These are phyloP conservation scores for Myxozyma vanderwaltii DNA, from an alignment of 805 yeast genomes.

Conservation along the genomic window DNA sequence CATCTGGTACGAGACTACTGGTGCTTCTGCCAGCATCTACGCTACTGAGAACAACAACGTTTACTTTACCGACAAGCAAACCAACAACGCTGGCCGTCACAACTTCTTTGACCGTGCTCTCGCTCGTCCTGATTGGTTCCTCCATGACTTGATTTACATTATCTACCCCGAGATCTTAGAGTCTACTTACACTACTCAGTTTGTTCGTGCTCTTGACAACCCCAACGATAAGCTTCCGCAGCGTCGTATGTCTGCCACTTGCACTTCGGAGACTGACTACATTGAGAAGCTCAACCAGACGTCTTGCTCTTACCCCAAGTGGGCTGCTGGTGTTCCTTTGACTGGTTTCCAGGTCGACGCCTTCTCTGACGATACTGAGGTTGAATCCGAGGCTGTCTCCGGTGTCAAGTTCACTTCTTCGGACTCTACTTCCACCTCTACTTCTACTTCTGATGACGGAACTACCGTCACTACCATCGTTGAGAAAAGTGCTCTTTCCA, in stretches of 20 bases:
- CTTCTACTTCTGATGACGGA: not conserved
- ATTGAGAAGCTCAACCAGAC: constrained; percentile 9
- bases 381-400: constrained; percentile 12
- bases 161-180: not conserved
- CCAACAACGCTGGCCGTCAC: constrained; percentile 8
- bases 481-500: constrained; percentile 4
- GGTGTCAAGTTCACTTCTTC: constrained; percentile 8
- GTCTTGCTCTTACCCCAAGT: constrained; percentile 13
- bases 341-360: constrained; percentile 12
- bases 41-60: constrained; percentile 9
- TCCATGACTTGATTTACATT: constrained; percentile 1
- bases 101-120: constrained; percentile 7
- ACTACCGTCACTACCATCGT: not conserved
- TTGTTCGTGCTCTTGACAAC: not conserved
- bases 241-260: constrained; percentile 12
- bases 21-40: constrained; percentile 1
- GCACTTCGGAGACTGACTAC: constrained; percentile 2
- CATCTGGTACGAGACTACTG: constrained; percentile 3
- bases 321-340: constrained; percentile 4
- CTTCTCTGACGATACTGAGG: constrained; percentile 1
- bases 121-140: constrained; percentile 8
- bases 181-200: not conserved
- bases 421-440: not conserved
- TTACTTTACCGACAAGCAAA: constrained; percentile 5
- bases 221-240: constrained; percentile 10